Evolutionary conservation across 352 stramenopile species (phyloP).

Genomic region (Pythium folliculosum): DNA sequence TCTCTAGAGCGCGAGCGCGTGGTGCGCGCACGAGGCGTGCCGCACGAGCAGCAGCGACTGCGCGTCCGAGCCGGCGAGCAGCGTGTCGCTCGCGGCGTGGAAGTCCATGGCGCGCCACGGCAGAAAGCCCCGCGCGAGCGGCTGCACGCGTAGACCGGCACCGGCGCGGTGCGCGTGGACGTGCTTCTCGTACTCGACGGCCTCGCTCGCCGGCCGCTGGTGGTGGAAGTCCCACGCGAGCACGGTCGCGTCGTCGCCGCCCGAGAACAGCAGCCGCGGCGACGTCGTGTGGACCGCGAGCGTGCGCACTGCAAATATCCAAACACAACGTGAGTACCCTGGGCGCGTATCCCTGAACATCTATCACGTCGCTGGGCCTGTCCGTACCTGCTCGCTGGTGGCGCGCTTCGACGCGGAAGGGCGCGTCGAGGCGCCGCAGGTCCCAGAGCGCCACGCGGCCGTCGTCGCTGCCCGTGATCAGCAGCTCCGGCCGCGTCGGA

Average conservation of each 20-base stretch:
- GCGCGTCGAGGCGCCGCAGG: constrained; percentile 61
- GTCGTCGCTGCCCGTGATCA: constrained; percentile 72
- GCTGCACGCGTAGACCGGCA: constrained; percentile 41
- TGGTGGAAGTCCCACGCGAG: constrained; percentile 77
- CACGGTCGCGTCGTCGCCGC: constrained; percentile 61
- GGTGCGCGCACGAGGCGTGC: constrained; percentile 45
- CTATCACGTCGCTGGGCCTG: no score
- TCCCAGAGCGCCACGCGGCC: constrained; percentile 76
- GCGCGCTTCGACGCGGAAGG: constrained; percentile 64
- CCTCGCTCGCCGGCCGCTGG: constrained; percentile 40
- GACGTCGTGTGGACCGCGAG: constrained; percentile 67
- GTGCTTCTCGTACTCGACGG: constrained; percentile 62
- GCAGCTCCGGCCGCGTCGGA: constrained; percentile 71
- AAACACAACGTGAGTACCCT: constrained; percentile 3
- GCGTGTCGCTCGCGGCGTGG: constrained; percentile 72
- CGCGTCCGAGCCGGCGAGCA: constrained; percentile 74
- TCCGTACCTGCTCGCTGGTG: constrained; percentile 64
- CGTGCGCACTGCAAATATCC: constrained; percentile 42
- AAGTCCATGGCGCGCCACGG: constrained; percentile 72
- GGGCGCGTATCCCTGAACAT: no score
- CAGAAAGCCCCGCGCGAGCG: constrained; percentile 39
- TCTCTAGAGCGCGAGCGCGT: constrained; percentile 16
- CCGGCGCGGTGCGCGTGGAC: constrained; percentile 22
- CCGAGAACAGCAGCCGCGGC: constrained; percentile 69
- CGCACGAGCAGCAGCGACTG: constrained; percentile 74